phyloP scores from a whole-genome alignment of 768 basidiomycete species.

The Termitomyces sp. region DNA sequence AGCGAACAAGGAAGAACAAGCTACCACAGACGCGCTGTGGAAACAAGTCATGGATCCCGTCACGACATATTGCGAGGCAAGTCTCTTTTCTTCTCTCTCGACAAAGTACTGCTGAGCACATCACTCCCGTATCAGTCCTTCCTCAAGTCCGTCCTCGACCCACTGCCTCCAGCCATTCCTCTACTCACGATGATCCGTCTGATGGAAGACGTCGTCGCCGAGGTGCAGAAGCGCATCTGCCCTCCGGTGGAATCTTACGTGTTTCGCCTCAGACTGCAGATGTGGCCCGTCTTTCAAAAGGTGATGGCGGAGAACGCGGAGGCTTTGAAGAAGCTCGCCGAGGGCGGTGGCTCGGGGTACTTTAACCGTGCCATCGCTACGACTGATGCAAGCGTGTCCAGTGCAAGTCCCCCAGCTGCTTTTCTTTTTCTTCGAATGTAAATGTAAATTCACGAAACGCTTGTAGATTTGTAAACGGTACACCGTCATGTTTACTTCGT shows the following conservation, averaged over 20 bases:
- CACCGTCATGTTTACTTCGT: conserved; percentile 73
- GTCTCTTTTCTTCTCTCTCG: conserved; percentile 12
- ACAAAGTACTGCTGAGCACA: neutral
- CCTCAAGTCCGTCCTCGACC: conserved; percentile 61
- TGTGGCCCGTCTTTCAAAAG: conserved; percentile 95
- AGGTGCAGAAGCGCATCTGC: conserved; percentile 74
- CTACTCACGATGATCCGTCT: conserved; percentile 90
- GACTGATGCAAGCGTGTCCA: conserved; percentile 64
- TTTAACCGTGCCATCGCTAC: conserved; percentile 57
- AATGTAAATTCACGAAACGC: neutral
- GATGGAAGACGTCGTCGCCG: conserved; percentile 72
- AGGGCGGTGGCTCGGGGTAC: conserved; percentile 58
- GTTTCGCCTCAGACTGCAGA: conserved; percentile 71
- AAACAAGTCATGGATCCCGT: conserved; percentile 92
- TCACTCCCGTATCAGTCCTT: conserved; percentile 47
- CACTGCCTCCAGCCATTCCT: conserved; percentile 67
- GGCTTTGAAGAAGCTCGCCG: conserved; percentile 75
- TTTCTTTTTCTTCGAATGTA: neutral
- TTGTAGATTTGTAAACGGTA: conserved; percentile 72
- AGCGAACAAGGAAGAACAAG: conserved; percentile 55
- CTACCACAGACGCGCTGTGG: conserved; percentile 67
- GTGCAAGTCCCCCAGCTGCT: conserved; percentile 35
- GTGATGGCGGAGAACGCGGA: conserved; percentile 82
- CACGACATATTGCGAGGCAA: conserved; percentile 76
- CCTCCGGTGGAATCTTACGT: conserved; percentile 79